Evolutionary conservation across 805 yeast species (phyloP).

Genomic region (Blastobotrys peoriensis): DNA sequence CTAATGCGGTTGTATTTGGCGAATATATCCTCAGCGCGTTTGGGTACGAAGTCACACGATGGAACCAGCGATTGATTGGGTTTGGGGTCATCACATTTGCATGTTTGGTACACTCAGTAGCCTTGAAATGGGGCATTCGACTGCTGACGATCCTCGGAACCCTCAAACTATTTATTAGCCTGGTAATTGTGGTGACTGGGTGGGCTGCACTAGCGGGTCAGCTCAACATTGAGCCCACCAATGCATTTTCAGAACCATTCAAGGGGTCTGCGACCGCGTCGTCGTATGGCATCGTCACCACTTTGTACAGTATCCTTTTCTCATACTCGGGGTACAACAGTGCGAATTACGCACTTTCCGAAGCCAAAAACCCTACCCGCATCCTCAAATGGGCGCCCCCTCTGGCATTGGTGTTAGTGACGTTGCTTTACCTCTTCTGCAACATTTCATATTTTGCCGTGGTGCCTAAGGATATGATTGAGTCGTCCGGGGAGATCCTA

Average conservation of each 20-base stretch:
- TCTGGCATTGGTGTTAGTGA: constrained; percentile 46
- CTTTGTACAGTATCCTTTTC: constrained; percentile 52
- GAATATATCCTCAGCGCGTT: constrained; percentile 44
- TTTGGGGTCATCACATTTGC: constrained; percentile 43
- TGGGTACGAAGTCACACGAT: constrained; percentile 35
- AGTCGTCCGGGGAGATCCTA: constrained; percentile 52
- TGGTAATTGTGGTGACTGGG: constrained; percentile 46
- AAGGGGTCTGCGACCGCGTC: constrained; percentile 36
- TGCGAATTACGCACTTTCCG: constrained; percentile 57
- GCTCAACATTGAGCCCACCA: constrained; percentile 27
- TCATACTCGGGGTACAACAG: constrained; percentile 70
- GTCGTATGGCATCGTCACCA: constrained; percentile 48
- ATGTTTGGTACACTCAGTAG: constrained; percentile 42
- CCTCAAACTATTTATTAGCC: constrained; percentile 46
- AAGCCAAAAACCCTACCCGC: constrained; percentile 49
- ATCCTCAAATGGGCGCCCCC: constrained; percentile 60
- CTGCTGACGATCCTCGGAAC: constrained; percentile 51
- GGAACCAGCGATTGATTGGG: constrained; percentile 40
- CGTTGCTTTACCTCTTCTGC: constrained; percentile 50
- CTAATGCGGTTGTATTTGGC: constrained; percentile 62
- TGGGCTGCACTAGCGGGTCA: constrained; percentile 34
- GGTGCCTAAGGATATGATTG: constrained; percentile 37
- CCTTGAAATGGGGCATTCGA: constrained; percentile 44
- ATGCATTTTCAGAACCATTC: constrained; percentile 38
- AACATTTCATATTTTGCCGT: constrained; percentile 53